Evolutionary conservation across 441 rosid species (phyloP), one percentile per base, ranked within the genome.

Genomic region (Populus hybrid): DNA sequence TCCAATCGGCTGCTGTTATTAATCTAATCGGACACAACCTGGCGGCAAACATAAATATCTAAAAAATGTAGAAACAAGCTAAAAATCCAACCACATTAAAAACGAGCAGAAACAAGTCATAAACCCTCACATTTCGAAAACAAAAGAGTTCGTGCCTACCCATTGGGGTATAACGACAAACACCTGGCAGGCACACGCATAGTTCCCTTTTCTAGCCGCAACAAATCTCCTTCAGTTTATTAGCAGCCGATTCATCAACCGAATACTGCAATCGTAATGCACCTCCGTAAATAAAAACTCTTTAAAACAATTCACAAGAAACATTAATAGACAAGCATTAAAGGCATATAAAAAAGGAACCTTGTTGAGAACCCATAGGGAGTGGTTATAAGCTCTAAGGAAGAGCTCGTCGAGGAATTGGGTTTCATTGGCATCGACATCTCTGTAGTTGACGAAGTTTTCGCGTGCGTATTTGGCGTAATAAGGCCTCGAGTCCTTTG

Each of bases 321-420:
- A 68, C 40, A 36, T 1, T 66, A 2, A 24, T 11, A 24, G 5
- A 46, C 10, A 8, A 36, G 5, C 18, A 57, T 0, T 16, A 28
- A 28, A 12, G 21, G 10, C 21, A 64, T 8, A 32, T n/a, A 18
- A 2, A 1, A 23, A 10, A 26, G 14, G n/a, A 28, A 91, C 97
- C 98, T 95, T 95, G 75, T 85, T 84, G 87, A 92, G 95, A 80
- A 95, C 90, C 98, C 99, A 93, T 57, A 92, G 77, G 70, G 99
- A 91, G 85, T 95, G 98, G 82, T 87, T 88, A 67, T 91, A 92
- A 20, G 95, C 89, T 63, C 99, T 85, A 74, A 81, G 91, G 81
- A 88, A 93, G 87, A 92, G 94, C 86, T 95, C 98, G 26, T 89
- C 87, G 34, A 93, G 87, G 77, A 94, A 79, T 42, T 79, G 77